Conservation (phyloP, 257 asterid species). For the Petrea volubilis region DNA sequence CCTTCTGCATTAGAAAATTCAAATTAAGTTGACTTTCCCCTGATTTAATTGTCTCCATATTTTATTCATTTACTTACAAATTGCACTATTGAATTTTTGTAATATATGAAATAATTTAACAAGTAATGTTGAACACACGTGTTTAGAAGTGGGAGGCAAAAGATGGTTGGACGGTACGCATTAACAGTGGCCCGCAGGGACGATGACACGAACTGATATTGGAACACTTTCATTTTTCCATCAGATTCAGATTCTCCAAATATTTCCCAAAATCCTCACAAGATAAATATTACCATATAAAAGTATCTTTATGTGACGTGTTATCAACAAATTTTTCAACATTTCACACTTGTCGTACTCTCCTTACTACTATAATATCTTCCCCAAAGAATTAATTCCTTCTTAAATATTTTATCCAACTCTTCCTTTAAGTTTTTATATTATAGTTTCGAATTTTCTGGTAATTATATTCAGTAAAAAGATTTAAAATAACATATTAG, state of each 20-base stretch:
- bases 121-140: background rate
- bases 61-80: too few species aligned
- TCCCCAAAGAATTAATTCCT: too few species aligned
- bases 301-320: background rate
- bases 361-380: background rate
- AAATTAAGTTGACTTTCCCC: slow-evolving; percentile 18
- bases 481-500: too few species aligned
- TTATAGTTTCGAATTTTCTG: too few species aligned
- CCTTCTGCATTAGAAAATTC: background rate
- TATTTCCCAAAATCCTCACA: background rate
- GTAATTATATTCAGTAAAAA: too few species aligned
- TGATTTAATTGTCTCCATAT: background rate
- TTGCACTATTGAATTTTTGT: too few species aligned
- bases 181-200: slow-evolving; percentile 14
- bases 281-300: background rate
- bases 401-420: too few species aligned
- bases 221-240: background rate
- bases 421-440: too few species aligned
- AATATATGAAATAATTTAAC: too few species aligned
- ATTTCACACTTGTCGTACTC: background rate
- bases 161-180: slow-evolving; percentile 30
- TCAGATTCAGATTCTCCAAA: background rate
- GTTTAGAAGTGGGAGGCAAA: background rate
- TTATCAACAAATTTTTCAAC: background rate
- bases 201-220: background rate